These are phyloP conservation scores for Thalassiosira mediterranea DNA, from an alignment of 352 stramenopile species.

Conservation along the genomic window DNA sequence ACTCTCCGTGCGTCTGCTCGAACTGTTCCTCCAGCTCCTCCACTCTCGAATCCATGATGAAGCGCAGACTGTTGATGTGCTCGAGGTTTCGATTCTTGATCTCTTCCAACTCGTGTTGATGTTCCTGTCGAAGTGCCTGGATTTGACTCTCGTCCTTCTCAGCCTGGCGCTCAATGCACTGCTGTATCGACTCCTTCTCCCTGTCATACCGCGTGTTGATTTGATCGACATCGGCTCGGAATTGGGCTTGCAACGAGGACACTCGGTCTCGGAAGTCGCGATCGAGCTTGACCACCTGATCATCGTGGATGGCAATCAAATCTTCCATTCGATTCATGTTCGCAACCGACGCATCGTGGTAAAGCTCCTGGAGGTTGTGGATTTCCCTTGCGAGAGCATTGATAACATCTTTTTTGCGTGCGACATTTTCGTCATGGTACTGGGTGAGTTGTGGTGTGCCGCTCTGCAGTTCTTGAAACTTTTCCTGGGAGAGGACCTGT, in stretches of 20 bases:
- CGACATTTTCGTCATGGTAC: constrained; percentile 40
- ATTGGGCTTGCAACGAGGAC: constrained; percentile 23
- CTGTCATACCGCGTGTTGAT: constrained; percentile 34
- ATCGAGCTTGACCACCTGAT: constrained; percentile 36
- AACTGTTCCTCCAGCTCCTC: constrained; percentile 94
- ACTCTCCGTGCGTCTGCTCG: constrained; percentile 79
- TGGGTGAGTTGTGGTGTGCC: constrained; percentile 27
- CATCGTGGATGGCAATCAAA: constrained; percentile 43
- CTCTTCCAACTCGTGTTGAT: constrained; percentile 35
- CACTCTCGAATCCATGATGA: constrained; percentile 92
- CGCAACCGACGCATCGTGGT: constrained; percentile 34
- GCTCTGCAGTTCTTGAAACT: constrained; percentile 43
- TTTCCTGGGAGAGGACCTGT: constrained; percentile 44
- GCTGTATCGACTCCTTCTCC: constrained; percentile 23
- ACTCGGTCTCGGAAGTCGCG: constrained; percentile 31
- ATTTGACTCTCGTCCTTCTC: constrained; percentile 18
- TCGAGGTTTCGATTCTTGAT: constrained; percentile 95
- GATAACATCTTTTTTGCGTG: constrained; percentile 38
- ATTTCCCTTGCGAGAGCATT: constrained; percentile 37
- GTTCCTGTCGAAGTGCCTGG: constrained; percentile 21
- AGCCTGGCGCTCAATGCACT: constrained; percentile 16
- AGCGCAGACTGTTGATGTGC: constrained; percentile 92
- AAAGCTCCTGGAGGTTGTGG: constrained; percentile 28
- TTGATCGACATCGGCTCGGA: constrained; percentile 8
- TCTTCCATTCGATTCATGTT: constrained; percentile 42